Base-by-base conservation (phyloP, 2,329 filamentous ascomycete genomes). In the Huntiella moniliformis region DNA sequence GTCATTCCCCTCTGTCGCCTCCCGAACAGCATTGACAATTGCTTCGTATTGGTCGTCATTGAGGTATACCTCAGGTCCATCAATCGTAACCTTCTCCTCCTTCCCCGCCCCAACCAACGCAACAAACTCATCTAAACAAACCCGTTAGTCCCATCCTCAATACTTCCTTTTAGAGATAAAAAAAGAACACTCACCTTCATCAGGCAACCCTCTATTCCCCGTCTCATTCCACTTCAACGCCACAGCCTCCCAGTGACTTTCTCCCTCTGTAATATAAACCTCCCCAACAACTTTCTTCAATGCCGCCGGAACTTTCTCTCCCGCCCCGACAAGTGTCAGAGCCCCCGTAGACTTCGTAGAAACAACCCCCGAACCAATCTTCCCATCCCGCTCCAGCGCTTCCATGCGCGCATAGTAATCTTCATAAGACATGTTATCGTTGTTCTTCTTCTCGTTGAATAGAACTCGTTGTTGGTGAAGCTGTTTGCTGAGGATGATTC, bases 211-310 rank as follows among this genome's bases (percentile, higher is more conserved):
- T 42, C 63, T 63, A 35, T 62, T 61, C 17, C 64, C 67, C 13
- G 57, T 61, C 51, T 70, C 68, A 15, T 66, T 60, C 63, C 71
- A 83, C 52, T 67, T 68, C 53, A 93, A 59, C 45, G 71, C 74
- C 4, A 94, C 82, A 3, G 77, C 74, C 58, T 82, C 76, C 60
- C 93, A 94, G 4, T 80, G 78, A 66, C 92, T 84, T 58, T 94
- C 86, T 28, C 83, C 76, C 49, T 94, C 87, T 51, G 80, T 91
- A 12, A 44, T 16, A 57, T 79, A 77, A 38, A 68, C 71, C 43
- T 70, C 63, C 42, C 68, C 65, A 45, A 62, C 63, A 5, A 64
- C 67, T 36, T 63, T 59, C 46, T 63, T 60, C 45, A 87, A 67
- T 3, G 63, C 61, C 42, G 65, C 61, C 5, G 86, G 83, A 45